These are phyloP conservation scores for Tulasnella sp. DNA, from an alignment of 768 basidiomycete genomes.

Conservation along the genomic window DNA sequence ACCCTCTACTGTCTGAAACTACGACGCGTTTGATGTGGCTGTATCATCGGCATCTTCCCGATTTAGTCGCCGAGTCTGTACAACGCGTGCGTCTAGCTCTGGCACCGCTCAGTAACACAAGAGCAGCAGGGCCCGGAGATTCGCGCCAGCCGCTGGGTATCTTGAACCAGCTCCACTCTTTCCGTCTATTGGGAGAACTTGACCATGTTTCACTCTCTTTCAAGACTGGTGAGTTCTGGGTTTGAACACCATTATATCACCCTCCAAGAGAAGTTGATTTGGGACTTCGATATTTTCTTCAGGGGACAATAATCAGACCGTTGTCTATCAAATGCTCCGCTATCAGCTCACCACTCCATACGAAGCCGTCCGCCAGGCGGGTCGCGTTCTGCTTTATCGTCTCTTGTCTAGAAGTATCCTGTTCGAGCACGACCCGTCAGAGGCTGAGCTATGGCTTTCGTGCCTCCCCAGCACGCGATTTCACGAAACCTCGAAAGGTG, in stretches of 20 bases:
- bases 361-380: conserved; percentile 38
- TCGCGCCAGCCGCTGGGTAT: conserved; percentile 35
- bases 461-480: conserved; percentile 48
- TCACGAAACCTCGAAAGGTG: conserved; percentile 30
- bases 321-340: conserved; percentile 61
- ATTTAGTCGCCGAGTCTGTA: conserved; percentile 48
- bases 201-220: conserved; percentile 71
- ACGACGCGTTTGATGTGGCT: conserved; percentile 74
- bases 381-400: conserved; percentile 46
- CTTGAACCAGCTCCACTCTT: conserved; percentile 62
- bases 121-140: conserved; percentile 26
- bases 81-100: too few species aligned
- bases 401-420: conserved; percentile 62
- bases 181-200: conserved; percentile 60
- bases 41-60: conserved; percentile 69
- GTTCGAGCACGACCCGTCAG: conserved; percentile 65
- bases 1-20: conserved; percentile 55
- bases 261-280: too few species aligned
- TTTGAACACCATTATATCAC: too few species aligned
- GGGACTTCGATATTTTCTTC: too few species aligned
- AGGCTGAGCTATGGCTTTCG: conserved; percentile 63
- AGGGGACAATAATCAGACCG: conserved; percentile 32
- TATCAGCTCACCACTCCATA: conserved; percentile 43
- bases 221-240: conserved; percentile 56
- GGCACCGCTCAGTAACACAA: too few species aligned